phyloP scores from a whole-genome alignment of 805 yeast genomes.

The Ogataea trehalophila region DNA sequence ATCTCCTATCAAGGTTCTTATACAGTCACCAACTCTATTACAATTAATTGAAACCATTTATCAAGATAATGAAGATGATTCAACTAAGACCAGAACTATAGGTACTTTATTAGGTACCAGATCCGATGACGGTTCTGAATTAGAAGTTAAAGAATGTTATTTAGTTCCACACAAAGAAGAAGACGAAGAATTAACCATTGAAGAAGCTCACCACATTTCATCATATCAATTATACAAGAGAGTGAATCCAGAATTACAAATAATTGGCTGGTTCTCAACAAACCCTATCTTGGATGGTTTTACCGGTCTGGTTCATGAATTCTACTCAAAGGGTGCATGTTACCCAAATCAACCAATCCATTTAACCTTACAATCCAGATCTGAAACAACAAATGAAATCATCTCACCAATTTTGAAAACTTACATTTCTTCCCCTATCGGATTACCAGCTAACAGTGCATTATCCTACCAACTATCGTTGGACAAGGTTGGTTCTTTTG shows the following conservation, averaged over 20 bases:
- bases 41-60: constrained; percentile 69
- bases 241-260: constrained; percentile 71
- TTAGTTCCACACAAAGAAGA: constrained; percentile 76
- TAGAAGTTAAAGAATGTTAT: constrained; percentile 71
- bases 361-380: constrained; percentile 61
- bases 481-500: constrained; percentile 44
- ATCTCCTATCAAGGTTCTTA: constrained; percentile 46
- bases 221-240: constrained; percentile 68
- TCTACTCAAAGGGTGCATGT: constrained; percentile 69
- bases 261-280: constrained; percentile 82
- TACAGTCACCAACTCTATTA: constrained; percentile 69
- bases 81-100: constrained; percentile 55
- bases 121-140: constrained; percentile 75
- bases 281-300: constrained; percentile 57
- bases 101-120: constrained; percentile 80
- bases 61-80: constrained; percentile 40
- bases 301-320: constrained; percentile 76
- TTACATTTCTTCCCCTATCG: constrained; percentile 75
- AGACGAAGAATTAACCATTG: constrained; percentile 72
- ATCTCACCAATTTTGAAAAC: constrained; percentile 55
- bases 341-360: constrained; percentile 76
- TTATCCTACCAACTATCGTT: constrained; percentile 33
- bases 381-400: constrained; percentile 40
- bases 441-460: constrained; percentile 39
- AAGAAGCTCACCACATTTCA: constrained; percentile 67